These are phyloP conservation scores for Lathyrus oleraceus DNA, from an alignment of 306 rosid species.

Conservation along the genomic window DNA sequence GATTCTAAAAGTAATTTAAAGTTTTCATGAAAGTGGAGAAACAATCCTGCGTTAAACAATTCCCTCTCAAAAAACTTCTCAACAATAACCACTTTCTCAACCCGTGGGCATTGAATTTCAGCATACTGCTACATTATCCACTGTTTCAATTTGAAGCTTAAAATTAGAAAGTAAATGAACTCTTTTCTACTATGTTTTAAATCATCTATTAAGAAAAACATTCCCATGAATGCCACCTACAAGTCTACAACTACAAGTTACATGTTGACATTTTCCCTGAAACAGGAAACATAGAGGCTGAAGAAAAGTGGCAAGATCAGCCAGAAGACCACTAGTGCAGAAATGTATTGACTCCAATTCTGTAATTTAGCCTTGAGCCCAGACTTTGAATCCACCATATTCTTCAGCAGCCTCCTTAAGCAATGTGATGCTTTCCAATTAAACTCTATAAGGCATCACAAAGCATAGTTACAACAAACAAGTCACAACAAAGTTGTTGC, in stretches of 20 bases:
- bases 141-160: neutral
- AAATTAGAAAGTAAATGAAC: neutral
- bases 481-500: slow-evolving; percentile 26
- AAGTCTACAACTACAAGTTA: slow-evolving; percentile 26
- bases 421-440: slow-evolving; percentile 14
- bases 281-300: slow-evolving; percentile 23
- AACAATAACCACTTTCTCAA: too few relatives aligned
- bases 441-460: slow-evolving; percentile 13
- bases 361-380: neutral
- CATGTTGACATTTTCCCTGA: slow-evolving; percentile 25
- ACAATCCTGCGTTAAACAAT: too few relatives aligned
- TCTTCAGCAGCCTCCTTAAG: slow-evolving; percentile 8
- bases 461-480: slow-evolving; percentile 9
- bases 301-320: slow-evolving; percentile 12
- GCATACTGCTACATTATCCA: too few relatives aligned
- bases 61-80: too few relatives aligned
- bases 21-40: too few relatives aligned
- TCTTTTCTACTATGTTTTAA: slow-evolving; percentile 14
- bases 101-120: too few relatives aligned
- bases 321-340: slow-evolving; percentile 19
- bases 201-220: slow-evolving; percentile 30
- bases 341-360: slow-evolving; percentile 11
- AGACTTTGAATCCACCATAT: slow-evolving; percentile 18
- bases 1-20: too few relatives aligned
- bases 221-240: slow-evolving; percentile 18